These are phyloP conservation scores for Starmera pachycereana DNA, from an alignment of 805 yeast genomes.

Conservation along the genomic window DNA sequence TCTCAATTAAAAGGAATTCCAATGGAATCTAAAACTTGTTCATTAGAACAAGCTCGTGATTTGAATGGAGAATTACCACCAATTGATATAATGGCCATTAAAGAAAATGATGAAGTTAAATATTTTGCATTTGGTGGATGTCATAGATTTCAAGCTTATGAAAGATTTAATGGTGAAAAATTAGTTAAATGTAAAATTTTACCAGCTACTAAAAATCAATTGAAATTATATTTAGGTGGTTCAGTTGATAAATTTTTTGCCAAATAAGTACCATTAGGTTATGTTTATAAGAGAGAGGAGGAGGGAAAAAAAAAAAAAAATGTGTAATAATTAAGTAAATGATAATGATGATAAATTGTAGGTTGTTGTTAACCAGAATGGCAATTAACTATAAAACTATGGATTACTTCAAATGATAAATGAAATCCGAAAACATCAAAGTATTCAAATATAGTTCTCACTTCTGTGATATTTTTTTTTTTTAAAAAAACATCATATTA, in stretches of 20 bases:
- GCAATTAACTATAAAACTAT: too few species aligned
- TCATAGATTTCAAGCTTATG: slow-evolving; percentile 84
- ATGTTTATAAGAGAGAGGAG: too few species aligned
- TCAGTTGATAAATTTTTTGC: slow-evolving; percentile 37
- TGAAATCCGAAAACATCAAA: too few species aligned
- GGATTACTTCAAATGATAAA: too few species aligned
- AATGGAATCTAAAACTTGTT: slow-evolving; percentile 52
- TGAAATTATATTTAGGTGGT: slow-evolving; percentile 61
- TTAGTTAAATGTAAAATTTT: slow-evolving; percentile 61
- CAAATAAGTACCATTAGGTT: background rate
- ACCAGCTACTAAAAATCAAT: slow-evolving; percentile 65
- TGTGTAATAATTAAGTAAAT: background rate
- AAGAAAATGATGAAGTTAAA: slow-evolving; percentile 47
- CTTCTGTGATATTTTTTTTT: too few species aligned
- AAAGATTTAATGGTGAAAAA: slow-evolving; percentile 32
- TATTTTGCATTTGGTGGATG: slow-evolving; percentile 90
- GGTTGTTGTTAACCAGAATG: too few species aligned
- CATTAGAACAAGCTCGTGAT: slow-evolving; percentile 25
- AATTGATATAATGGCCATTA: slow-evolving; percentile 62
- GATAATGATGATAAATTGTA: background rate
- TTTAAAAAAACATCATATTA: too few species aligned
- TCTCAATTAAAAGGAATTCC: slow-evolving; percentile 59
- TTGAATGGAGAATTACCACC: slow-evolving; percentile 65
- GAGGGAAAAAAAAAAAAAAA: slow-evolving; percentile 3
- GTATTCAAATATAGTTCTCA: too few species aligned